phyloP scores from a whole-genome alignment of 345 rosid genomes.

The Psidium friedrichsthalianum region DNA sequence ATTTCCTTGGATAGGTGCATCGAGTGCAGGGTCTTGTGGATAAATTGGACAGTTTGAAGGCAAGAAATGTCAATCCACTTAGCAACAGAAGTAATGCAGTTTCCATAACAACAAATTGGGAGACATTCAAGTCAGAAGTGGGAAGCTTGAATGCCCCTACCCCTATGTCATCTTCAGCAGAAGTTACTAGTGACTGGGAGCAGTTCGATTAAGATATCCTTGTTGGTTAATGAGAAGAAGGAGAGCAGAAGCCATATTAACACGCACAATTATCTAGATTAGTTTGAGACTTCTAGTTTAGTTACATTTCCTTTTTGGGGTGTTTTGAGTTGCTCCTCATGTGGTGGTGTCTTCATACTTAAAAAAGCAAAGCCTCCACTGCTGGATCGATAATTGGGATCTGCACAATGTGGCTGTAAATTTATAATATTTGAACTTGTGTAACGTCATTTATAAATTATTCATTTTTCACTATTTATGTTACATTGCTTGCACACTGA shows the following conservation, averaged over 20 bases:
- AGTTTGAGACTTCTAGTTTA: not conserved
- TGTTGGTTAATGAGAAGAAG: not conserved
- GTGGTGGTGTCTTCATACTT: not conserved
- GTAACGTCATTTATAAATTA: not conserved
- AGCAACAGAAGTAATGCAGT: constrained; percentile 27
- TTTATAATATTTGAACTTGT: not conserved
- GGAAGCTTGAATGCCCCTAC: constrained; percentile 71
- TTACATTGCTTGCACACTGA: not conserved
- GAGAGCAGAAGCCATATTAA: not conserved
- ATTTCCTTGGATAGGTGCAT: constrained; percentile 37
- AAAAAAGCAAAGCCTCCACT: not conserved
- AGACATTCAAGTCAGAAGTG: constrained; percentile 54
- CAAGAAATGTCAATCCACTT: constrained; percentile 49
- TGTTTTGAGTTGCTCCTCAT: not conserved
- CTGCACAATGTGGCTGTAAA: not conserved
- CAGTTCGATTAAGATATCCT: constrained; percentile 39
- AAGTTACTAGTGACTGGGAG: constrained; percentile 59
- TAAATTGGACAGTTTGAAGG: constrained; percentile 53
- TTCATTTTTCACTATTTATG: not conserved
- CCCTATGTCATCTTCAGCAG: constrained; percentile 32
- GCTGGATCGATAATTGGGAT: not conserved
- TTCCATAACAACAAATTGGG: constrained; percentile 66
- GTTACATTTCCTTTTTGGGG: not conserved
- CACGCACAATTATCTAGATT: not conserved
- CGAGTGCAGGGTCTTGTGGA: constrained; percentile 72